These are phyloP conservation scores for Plectosphaerella sp. DNA, from an alignment of 2,329 filamentous ascomycete species.

Conservation along the genomic window DNA sequence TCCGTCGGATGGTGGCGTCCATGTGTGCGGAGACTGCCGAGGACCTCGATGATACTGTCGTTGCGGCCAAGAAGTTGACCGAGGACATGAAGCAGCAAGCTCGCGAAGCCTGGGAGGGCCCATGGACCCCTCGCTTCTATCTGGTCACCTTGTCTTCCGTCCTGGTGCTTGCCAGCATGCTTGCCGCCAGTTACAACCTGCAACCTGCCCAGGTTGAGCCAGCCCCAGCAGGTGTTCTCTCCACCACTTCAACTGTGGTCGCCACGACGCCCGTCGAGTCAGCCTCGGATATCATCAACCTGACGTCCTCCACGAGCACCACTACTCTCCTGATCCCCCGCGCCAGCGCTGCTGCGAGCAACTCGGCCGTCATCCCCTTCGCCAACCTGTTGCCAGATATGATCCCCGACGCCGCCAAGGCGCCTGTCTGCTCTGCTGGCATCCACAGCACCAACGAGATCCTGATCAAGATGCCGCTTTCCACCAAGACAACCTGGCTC, in stretches of 20 bases:
- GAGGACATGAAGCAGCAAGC: too few relatives aligned
- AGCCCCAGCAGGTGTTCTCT: slow-evolving; percentile 1
- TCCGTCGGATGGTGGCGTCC: too few relatives aligned
- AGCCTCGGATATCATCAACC: slow-evolving; percentile 25
- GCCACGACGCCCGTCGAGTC: neutral
- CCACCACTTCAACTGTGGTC: slow-evolving; percentile 6
- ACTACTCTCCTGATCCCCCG: slow-evolving; percentile 18
- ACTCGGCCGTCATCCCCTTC: slow-evolving; percentile 26
- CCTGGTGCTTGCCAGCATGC: too few relatives aligned
- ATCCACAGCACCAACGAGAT: slow-evolving; percentile 44
- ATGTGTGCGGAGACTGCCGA: too few relatives aligned
- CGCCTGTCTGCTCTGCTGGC: slow-evolving; percentile 39
- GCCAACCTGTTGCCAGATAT: slow-evolving; percentile 36
- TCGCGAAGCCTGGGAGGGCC: too few relatives aligned
- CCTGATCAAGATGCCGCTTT: slow-evolving; percentile 47
- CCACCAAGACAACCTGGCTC: slow-evolving; percentile 50
- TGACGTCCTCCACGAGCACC: slow-evolving; percentile 28
- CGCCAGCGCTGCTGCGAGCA: slow-evolving; percentile 17
- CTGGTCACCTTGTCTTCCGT: too few relatives aligned
- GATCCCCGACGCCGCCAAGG: slow-evolving; percentile 18
- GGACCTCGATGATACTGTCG: too few relatives aligned
- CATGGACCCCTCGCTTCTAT: too few relatives aligned
- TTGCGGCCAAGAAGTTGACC: too few relatives aligned
- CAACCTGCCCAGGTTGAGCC: too few relatives aligned
- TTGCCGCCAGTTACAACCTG: too few relatives aligned